Evolutionary conservation across 176 grass and related monocot genomes (phyloP), one percentile per base, ranked within the genome.

Genomic region (Hyparrhenia diplandra): DNA sequence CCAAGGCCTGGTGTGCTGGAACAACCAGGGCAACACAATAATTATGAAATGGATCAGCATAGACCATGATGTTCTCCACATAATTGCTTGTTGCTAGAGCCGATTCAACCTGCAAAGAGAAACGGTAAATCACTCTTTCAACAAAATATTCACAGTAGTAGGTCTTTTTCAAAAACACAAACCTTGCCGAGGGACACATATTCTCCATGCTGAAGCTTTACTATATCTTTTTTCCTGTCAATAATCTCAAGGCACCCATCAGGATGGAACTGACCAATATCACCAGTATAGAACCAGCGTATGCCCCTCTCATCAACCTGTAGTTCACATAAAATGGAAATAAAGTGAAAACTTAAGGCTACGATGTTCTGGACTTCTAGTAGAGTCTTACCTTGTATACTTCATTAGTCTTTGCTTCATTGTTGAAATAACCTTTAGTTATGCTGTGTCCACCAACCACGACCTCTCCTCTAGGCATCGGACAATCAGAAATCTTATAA

Each of bases 181-280:
- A 97, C 91, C 90, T 97, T 97, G 83, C 90, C 90, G 79, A 97
- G 94, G 75, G 94, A 97, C 20, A 93, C 78, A 37, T 97, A 97
- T 90, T 97, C 94, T 80, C 94, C 91, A 71, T 97, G 91, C 79
- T 97, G 94, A 73, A 97, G 94, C 87, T 97, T 97, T 49, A 97
- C 94, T 57, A 97, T 97, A 83, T 97, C 94, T 46, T 97, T 97
- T 76, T 97, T 97, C 63, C 94, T 84, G 83, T 97, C 91, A 69
- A 97, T 93, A 52, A 97, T 89, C 64, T 97, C 94, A 24, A 97
- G 77, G 52, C 88, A 97, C 40, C 94, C 91, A 81, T 97, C 91
- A 83, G 91, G 84, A 87, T 97, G 91, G 73, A 97, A 97, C 69
- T 90, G 91, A 20, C 94, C 94, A 82, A 97, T 91, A 78, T 97